phyloP scores from a whole-genome alignment of 139 green algal species.

The Chlamydomonas urium region DNA sequence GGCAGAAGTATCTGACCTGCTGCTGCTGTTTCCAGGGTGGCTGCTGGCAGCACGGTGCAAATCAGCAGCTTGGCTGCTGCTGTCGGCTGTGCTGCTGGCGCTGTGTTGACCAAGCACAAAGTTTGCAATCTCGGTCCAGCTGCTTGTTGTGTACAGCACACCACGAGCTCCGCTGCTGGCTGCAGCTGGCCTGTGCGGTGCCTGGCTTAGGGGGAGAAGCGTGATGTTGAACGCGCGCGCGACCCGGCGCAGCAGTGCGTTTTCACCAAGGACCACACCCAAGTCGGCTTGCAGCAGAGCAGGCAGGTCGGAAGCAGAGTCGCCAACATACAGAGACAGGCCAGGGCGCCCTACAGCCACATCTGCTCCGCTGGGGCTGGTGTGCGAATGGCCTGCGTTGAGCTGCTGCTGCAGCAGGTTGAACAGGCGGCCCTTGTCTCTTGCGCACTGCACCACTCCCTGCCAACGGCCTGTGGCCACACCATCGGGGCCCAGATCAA shows the following conservation, averaged over 20 bases:
- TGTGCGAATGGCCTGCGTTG: conserved; percentile 1
- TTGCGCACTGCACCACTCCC: conserved; percentile 38
- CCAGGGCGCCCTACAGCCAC: neutral
- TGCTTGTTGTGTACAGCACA: conserved; percentile 29
- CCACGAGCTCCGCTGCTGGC: neutral
- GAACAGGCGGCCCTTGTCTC: conserved; percentile 56
- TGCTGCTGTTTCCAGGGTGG: conserved; percentile 2
- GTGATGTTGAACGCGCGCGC: conserved; percentile 20
- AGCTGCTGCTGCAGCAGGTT: neutral
- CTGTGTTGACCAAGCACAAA: conserved; percentile 40
- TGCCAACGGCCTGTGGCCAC: conserved; percentile 46
- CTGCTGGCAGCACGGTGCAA: too few relatives aligned
- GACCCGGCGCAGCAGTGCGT: conserved; percentile 43
- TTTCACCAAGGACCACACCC: conserved; percentile 51
- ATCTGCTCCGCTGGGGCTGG: too few relatives aligned
- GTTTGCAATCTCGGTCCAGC: conserved; percentile 45
- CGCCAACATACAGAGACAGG: conserved; percentile 47
- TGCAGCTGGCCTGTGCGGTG: neutral
- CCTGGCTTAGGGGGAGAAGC: conserved; percentile 35
- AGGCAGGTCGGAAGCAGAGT: conserved; percentile 47
- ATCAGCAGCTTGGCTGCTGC: too few relatives aligned
- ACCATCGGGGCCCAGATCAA: conserved; percentile 33
- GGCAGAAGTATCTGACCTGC: too few relatives aligned
- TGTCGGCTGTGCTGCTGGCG: neutral
- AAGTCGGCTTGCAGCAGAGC: conserved; percentile 40